phyloP scores from a whole-genome alignment of 306 rosid genomes.

The Gleditsia sinensis region DNA sequence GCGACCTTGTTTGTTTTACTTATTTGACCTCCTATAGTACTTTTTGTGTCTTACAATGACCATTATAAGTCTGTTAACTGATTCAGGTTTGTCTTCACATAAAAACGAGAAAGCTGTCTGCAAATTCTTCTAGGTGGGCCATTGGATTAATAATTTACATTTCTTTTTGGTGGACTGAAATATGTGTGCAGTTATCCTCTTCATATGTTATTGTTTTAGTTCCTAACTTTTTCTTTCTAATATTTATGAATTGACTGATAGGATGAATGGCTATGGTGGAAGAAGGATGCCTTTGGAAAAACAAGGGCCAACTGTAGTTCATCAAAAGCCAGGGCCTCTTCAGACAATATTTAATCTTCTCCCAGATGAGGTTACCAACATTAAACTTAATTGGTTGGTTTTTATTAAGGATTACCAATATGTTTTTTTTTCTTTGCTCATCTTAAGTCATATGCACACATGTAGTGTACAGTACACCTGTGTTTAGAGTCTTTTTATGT shows the following conservation, averaged over 20 bases:
- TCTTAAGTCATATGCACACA: not conserved
- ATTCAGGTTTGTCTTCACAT: conserved; percentile 94
- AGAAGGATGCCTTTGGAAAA: conserved; percentile 72
- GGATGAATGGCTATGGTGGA: conserved; percentile 77
- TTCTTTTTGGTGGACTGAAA: conserved; percentile 10
- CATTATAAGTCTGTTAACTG: conserved; percentile 34
- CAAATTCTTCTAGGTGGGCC: conserved; percentile 70
- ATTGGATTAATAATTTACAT: conserved; percentile 20
- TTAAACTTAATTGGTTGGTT: conserved; percentile 32
- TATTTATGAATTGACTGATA: conserved; percentile 36
- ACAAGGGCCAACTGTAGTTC: conserved; percentile 83
- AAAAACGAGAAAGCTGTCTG: conserved; percentile 63
- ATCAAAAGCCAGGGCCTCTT: conserved; percentile 97
- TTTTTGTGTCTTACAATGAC: conserved; percentile 29
- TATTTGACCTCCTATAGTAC: conserved; percentile 13
- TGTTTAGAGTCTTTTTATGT: conserved; percentile 18
- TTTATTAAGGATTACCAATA: conserved; percentile 9
- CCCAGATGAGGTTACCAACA: conserved; percentile 76
- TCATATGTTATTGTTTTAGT: not conserved
- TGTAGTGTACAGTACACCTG: not conserved
- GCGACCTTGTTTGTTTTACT: conserved; percentile 28
- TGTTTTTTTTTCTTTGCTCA: conserved; percentile 4
- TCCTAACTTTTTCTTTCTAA: conserved; percentile 31
- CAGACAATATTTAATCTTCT: conserved; percentile 85
- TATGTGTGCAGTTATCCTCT: conserved; percentile 26